phyloP scores from a whole-genome alignment of 768 basidiomycete genomes.

The Collybia sp. region DNA sequence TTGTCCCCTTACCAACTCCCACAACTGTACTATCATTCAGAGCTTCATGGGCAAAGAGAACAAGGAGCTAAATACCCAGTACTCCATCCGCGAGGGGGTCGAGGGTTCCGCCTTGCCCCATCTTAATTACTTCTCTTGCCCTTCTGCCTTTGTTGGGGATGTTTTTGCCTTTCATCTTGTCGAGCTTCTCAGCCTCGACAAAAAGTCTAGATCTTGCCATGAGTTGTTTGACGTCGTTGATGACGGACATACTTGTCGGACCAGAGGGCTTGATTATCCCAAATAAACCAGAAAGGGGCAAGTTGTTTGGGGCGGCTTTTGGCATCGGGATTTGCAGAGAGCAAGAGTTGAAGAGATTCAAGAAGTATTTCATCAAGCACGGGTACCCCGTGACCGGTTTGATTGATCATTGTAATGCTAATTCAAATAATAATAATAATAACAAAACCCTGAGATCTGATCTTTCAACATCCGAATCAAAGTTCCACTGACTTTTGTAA shows the following conservation, averaged over 20 bases:
- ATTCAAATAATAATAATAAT: too few species aligned
- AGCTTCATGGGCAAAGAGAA: not conserved
- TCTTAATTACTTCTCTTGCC: constrained; percentile 56
- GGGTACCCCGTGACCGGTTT: too few species aligned
- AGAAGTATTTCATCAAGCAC: too few species aligned
- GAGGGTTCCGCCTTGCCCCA: constrained; percentile 92
- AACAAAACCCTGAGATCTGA: too few species aligned
- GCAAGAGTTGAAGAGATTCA: too few species aligned
- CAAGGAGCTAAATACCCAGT: constrained; percentile 48
- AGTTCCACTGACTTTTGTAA: too few species aligned
- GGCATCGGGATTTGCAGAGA: too few species aligned
- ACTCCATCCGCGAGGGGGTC: constrained; percentile 97
- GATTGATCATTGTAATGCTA: too few species aligned
- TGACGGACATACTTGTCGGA: constrained; percentile 85
- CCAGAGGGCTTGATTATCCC: constrained; percentile 91
- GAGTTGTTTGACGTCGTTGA: constrained; percentile 84
- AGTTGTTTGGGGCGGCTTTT: constrained; percentile 43
- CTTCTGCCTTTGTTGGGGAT: constrained; percentile 35
- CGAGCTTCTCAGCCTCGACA: constrained; percentile 54
- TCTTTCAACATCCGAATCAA: too few species aligned
- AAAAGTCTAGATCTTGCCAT: constrained; percentile 76
- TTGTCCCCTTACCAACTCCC: constrained; percentile 87
- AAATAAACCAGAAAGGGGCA: constrained; percentile 80
- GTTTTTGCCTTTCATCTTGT: constrained; percentile 46
- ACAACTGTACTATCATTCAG: constrained; percentile 51